phyloP scores from a whole-genome alignment of 306 rosid species.

The Prunus mongolica region DNA sequence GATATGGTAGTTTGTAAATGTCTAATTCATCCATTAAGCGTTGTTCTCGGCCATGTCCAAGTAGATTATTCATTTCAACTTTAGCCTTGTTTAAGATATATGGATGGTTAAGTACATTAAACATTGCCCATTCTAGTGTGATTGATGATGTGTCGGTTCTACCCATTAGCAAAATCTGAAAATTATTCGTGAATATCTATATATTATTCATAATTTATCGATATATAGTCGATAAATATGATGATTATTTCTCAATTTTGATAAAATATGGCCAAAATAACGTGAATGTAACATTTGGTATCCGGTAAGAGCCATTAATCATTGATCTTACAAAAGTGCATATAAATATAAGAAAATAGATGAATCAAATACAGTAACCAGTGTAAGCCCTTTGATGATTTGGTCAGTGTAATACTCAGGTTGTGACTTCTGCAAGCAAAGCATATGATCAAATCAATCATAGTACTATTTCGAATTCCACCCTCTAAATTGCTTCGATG shows the following conservation, averaged over 20 bases:
- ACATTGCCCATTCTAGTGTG: too few relatives aligned
- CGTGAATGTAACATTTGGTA: too few relatives aligned
- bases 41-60: neutral
- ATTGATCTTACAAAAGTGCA: neutral
- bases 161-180: too few relatives aligned
- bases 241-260: too few relatives aligned
- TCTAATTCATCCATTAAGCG: neutral
- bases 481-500: neutral
- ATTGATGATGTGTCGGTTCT: too few relatives aligned
- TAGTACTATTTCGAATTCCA: neutral
- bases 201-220: too few relatives aligned
- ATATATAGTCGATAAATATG: too few relatives aligned
- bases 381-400: constrained; percentile 13
- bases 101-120: neutral
- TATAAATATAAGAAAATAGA: too few relatives aligned
- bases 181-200: too few relatives aligned
- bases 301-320: too few relatives aligned
- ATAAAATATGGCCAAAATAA: too few relatives aligned
- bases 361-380: neutral
- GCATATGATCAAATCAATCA: constrained; percentile 23
- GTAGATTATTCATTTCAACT: neutral
- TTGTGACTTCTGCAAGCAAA: constrained; percentile 15
- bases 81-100: neutral
- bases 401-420: constrained; percentile 22
- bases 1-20: constrained; percentile 1